Evolutionary conservation across 805 yeast genomes (phyloP).

Genomic region (Lachancea cidri): DNA sequence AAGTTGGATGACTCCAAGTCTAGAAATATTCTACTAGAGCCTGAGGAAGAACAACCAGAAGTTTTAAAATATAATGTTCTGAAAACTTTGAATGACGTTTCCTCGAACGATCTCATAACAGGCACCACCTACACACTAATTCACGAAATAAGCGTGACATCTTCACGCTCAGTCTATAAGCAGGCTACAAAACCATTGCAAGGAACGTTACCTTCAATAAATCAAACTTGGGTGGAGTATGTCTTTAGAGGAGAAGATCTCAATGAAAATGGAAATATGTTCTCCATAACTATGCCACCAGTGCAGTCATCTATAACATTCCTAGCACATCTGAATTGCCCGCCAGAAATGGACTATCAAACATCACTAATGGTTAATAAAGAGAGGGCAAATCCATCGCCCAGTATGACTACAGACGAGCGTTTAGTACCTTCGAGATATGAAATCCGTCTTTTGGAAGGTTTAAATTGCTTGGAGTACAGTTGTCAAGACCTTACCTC

Average conservation of each 20-base stretch:
- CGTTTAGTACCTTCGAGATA: conserved; percentile 18
- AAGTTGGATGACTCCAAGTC: conserved; percentile 7
- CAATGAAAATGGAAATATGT: conserved; percentile 26
- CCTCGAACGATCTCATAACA: not conserved
- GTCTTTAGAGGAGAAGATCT: conserved; percentile 23
- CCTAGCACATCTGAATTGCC: conserved; percentile 13
- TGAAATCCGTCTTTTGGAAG: conserved; percentile 29
- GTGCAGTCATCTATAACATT: conserved; percentile 28
- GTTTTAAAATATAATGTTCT: conserved; percentile 27
- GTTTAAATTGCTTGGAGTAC: conserved; percentile 27
- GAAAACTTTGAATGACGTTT: conserved; percentile 18
- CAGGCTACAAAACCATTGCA: conserved; percentile 27
- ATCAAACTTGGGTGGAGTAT: conserved; percentile 30
- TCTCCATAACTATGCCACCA: conserved; percentile 27
- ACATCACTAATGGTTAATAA: conserved; percentile 20
- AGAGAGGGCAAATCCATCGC: conserved; percentile 14
- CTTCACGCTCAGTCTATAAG: conserved; percentile 25
- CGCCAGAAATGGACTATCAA: conserved; percentile 1
- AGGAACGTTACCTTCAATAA: conserved; percentile 27
- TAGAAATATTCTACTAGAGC: conserved; percentile 4
- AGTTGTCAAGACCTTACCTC: conserved; percentile 16
- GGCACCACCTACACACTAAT: conserved; percentile 21
- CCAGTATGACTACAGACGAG: conserved; percentile 4
- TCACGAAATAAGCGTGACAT: conserved; percentile 20
- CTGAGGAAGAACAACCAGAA: conserved; percentile 18